Percentiles rank a stretch among this genome's conserved stretches.
phyloP scores from a whole-genome alignment of 1,139 yeast genomes.

The Zygoascus sp. region DNA sequence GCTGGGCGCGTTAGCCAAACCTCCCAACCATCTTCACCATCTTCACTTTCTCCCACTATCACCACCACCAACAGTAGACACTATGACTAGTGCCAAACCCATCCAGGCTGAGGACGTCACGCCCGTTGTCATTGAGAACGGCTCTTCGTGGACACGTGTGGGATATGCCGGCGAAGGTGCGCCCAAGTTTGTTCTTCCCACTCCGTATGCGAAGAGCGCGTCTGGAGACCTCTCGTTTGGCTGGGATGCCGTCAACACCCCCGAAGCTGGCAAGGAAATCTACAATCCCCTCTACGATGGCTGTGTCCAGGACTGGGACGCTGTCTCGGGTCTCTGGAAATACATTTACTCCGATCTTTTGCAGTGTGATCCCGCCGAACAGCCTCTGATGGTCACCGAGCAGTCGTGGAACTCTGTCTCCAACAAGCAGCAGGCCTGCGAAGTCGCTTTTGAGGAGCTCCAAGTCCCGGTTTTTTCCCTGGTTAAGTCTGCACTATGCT shows the following conservation, averaged over 20 bases:
- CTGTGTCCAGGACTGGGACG: constrained; percentile 44
- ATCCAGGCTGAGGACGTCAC: constrained; percentile 44
- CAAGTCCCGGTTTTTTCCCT: constrained; percentile 82
- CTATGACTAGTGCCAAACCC: constrained; percentile 12
- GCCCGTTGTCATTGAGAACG: constrained; percentile 91
- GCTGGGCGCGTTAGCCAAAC: no score
- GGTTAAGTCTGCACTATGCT: constrained; percentile 81
- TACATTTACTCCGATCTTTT: constrained; percentile 40
- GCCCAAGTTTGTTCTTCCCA: constrained; percentile 74
- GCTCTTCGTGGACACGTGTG: constrained; percentile 74
- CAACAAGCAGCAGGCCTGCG: constrained; percentile 69
- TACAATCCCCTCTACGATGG: constrained; percentile 41
- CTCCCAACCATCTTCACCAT: neutral
- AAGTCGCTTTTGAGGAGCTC: constrained; percentile 67
- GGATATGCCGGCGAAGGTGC: constrained; percentile 93
- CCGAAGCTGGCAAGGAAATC: constrained; percentile 36
- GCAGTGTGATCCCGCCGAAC: constrained; percentile 55
- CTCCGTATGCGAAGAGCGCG: constrained; percentile 40
- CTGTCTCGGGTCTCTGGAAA: constrained; percentile 38
- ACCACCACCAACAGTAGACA: neutral
- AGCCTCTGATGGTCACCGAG: constrained; percentile 76
- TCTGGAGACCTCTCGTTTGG: constrained; percentile 30
- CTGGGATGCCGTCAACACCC: constrained; percentile 33
- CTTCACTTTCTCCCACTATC: neutral
- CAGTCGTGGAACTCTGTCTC: constrained; percentile 79